Conservation (phyloP, 2,329 filamentous ascomycete species). For the Beauveria medogensis region DNA sequence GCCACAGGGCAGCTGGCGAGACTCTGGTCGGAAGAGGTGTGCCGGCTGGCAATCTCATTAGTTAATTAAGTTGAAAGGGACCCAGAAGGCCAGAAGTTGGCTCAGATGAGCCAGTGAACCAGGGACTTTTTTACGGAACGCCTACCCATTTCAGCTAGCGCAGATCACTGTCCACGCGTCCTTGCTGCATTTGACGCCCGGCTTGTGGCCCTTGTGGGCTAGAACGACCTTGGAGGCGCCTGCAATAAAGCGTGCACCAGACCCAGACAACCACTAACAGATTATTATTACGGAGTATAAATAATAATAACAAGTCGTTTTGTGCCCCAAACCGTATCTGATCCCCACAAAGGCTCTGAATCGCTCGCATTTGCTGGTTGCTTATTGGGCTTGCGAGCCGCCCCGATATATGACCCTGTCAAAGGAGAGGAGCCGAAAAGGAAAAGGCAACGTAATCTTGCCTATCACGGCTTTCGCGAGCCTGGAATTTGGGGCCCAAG, state of each 20-base stretch:
- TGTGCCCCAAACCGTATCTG: not conserved
- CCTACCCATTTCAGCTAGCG: not conserved
- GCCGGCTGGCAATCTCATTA: constrained; percentile 3
- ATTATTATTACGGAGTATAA: too few species aligned
- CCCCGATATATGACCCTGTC: not conserved
- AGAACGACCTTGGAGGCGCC: not conserved
- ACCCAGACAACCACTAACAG: not conserved
- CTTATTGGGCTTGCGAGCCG: not conserved
- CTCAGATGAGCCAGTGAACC: not conserved
- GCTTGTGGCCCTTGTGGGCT: not conserved
- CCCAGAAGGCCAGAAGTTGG: not conserved
- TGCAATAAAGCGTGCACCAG: not conserved
- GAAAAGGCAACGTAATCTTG: not conserved
- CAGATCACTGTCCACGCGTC: constrained; percentile 9
- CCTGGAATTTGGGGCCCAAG: not conserved
- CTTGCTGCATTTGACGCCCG: not conserved
- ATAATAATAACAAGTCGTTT: not conserved
- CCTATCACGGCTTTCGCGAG: not conserved
- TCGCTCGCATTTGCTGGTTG: not conserved
- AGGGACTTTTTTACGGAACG: constrained; percentile 5
- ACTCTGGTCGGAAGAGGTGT: not conserved
- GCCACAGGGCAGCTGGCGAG: constrained; percentile 1
- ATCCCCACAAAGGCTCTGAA: not conserved
- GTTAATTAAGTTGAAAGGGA: too few species aligned
- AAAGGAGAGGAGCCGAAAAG: not conserved